These are phyloP conservation scores for Carex arenaria DNA, from an alignment of 202 grass and related monocot genomes.

Conservation along the genomic window DNA sequence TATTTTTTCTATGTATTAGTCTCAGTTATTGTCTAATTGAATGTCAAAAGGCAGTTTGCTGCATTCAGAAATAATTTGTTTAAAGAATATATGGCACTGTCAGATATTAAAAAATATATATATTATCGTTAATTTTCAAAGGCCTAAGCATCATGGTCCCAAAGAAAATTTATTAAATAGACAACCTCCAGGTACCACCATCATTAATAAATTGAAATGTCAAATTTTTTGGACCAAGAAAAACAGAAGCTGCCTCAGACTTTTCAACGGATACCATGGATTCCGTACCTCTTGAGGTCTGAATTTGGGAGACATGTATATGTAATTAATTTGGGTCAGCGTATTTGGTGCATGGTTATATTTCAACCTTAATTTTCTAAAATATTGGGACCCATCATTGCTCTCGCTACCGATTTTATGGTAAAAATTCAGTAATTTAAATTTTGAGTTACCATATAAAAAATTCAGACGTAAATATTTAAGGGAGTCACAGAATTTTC, in stretches of 20 bases:
- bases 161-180: neutral
- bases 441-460: too few relatives aligned
- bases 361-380: neutral
- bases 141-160: neutral
- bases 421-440: too few relatives aligned
- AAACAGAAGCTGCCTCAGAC: neutral
- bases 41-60: too few relatives aligned
- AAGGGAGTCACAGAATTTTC: too few relatives aligned
- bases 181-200: neutral
- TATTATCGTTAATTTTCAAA: neutral
- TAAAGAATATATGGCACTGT: too few relatives aligned
- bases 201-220: constrained; percentile 16
- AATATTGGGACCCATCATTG: neutral
- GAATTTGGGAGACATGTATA: constrained; percentile 3
- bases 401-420: neutral
- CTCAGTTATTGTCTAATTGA: too few relatives aligned
- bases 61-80: too few relatives aligned
- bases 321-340: neutral
- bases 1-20: too few relatives aligned
- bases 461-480: too few relatives aligned
- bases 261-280: neutral
- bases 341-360: constrained; percentile 5
- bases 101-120: too few relatives aligned
- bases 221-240: constrained; percentile 14
- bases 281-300: neutral